Evolutionary conservation across 305 asterid species (phyloP), one percentile per base, ranked within the genome.

Genomic region (Monarda citriodora): DNA sequence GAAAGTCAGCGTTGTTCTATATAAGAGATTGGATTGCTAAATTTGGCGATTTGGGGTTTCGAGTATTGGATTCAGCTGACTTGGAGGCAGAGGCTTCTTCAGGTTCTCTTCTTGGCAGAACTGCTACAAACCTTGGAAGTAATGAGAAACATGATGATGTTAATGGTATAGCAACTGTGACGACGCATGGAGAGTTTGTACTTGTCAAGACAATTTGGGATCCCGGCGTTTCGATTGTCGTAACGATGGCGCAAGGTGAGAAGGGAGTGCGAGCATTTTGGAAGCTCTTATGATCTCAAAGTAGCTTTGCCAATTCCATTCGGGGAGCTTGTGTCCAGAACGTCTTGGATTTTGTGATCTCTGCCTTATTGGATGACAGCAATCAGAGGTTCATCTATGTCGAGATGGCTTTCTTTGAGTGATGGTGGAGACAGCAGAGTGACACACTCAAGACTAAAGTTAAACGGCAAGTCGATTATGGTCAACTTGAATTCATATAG

Each of bases 11-110:
- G 37, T 72, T 94, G 67, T 94, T 94, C 37, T 97, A 94, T 56
- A 84, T 94, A 69, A 77, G 97, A 61, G 97, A 94, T 68, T 97
- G 97, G 61, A 80, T 94, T 71, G 97, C 97, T 13, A 90, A 88
- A 75, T 67, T 90, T 77, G 94, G 99, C 50, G 89, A 84, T 70
- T 74, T 94, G 80, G 77, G 96, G 72, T 94, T 94, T 61, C 82
- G 84, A 55, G 87, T 94, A 68, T 71, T 94, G 71, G 97, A 94
- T 81, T 94, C 99, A 50, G 99, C 97, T 72, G 97, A 97, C 67
- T 76, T 94, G 74, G 99, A 94, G 80, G 99, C 97, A 41, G 96
- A 90, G 82, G 97, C 96, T 44, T 85, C 99, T 60, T 90, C 95
- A 15, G 97, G 99, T 78, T 88, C 97, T 74, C 96, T 94, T 69